Conservation (phyloP, 768 basidiomycete species). For the Boletus reticuloceps region DNA sequence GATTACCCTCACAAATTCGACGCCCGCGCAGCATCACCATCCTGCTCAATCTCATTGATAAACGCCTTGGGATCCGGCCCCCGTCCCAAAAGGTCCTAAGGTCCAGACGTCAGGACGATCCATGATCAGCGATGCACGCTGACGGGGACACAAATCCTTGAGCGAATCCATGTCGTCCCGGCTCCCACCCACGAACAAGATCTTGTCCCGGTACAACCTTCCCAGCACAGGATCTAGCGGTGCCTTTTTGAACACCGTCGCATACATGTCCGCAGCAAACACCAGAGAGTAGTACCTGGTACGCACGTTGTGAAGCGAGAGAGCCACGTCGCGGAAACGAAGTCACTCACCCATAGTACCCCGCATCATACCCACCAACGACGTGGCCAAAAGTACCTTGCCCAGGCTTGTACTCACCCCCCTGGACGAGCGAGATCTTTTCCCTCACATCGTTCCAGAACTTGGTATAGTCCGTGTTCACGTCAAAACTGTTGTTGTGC, state of each 20-base stretch:
- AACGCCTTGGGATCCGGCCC: conserved; percentile 76
- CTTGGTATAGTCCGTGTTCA: conserved; percentile 64
- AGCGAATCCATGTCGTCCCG: conserved; percentile 78
- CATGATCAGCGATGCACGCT: too few relatives aligned
- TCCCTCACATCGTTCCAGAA: conserved; percentile 77
- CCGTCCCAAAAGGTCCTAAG: conserved; percentile 73
- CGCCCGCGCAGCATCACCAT: too few relatives aligned
- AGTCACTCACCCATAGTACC: conserved; percentile 57
- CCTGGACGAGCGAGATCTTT: conserved; percentile 69
- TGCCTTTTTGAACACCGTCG: conserved; percentile 75
- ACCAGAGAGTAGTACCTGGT: conserved; percentile 66
- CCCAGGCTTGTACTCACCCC: conserved; percentile 12
- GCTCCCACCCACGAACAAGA: conserved; percentile 69
- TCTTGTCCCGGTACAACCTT: conserved; percentile 68
- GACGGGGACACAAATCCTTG: conserved; percentile 36
- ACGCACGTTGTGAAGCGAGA: too few relatives aligned
- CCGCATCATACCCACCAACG: conserved; percentile 67
- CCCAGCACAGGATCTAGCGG: conserved; percentile 71
- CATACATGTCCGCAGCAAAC: conserved; percentile 58
- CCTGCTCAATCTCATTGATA: conserved; percentile 47
- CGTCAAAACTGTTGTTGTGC: conserved; percentile 41
- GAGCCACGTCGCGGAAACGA: too few relatives aligned
- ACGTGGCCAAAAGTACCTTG: conserved; percentile 79
- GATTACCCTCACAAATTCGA: conserved; percentile 24
- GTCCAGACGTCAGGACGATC: too few relatives aligned